A percentile compares a stretch with the other conserved stretches of the same genome.
These are phyloP conservation scores for Podila clonocystis DNA, from an alignment of 192 early-diverging fungal species.

Conservation along the genomic window DNA sequence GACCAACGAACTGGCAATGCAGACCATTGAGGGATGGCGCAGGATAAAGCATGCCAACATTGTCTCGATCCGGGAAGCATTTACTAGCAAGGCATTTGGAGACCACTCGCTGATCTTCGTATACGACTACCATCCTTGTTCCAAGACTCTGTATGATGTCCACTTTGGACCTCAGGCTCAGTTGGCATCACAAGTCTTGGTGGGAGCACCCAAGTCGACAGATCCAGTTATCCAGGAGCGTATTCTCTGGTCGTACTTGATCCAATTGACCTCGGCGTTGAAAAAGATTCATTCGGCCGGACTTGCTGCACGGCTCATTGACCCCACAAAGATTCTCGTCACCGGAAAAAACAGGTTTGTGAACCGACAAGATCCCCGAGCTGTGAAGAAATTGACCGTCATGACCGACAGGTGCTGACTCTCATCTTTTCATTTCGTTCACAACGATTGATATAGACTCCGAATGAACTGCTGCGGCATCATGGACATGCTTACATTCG, in stretches of 20 bases:
- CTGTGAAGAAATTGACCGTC: background rate
- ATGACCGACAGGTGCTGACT: background rate
- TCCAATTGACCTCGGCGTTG: conserved; percentile 81
- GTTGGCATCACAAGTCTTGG: conserved; percentile 40
- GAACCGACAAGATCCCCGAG: too few species aligned
- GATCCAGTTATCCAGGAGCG: conserved; percentile 68
- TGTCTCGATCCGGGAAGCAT: conserved; percentile 91
- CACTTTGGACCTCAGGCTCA: conserved; percentile 72
- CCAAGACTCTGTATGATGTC: conserved; percentile 73
- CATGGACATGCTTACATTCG: conserved; percentile 78
- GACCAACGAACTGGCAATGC: conserved; percentile 82
- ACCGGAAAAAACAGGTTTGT: conserved; percentile 83
- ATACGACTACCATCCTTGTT: conserved; percentile 92
- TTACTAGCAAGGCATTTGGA: conserved; percentile 95
- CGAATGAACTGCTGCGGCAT: conserved; percentile 78
- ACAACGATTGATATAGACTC: conserved; percentile 50
- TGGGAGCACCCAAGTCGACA: conserved; percentile 42
- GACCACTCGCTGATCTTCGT: conserved; percentile 97
- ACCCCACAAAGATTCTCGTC: conserved; percentile 84
- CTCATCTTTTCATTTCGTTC: conserved; percentile 7
- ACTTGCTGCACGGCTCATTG: conserved; percentile 82
- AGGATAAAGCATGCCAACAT: conserved; percentile 84
- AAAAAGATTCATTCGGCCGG: conserved; percentile 85
- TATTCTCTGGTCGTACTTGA: conserved; percentile 83
- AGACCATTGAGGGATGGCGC: conserved; percentile 87